Evolutionary conservation across 1,284 basidiomycete genomes (phyloP).

Genomic region (Apiotrichum laibachii): DNA sequence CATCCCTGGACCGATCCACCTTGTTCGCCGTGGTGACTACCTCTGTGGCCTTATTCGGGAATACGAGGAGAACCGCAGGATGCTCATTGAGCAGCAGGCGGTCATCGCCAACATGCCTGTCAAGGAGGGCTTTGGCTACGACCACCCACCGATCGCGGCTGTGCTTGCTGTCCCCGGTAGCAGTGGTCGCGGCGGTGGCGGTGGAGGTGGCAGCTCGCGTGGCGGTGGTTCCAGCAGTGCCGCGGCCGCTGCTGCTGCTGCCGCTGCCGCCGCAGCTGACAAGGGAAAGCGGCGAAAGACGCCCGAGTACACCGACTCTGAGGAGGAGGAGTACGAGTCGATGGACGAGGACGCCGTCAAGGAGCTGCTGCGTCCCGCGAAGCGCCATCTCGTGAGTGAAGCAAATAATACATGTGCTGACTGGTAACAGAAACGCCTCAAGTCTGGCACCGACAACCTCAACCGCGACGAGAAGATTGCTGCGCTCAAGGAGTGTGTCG

Average conservation of each 20-base stretch:
- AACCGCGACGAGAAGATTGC: slow-evolving; percentile 91
- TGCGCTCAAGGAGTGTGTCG: slow-evolving; percentile 91
- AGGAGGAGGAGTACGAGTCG: slow-evolving; percentile 76
- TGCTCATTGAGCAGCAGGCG: slow-evolving; percentile 54
- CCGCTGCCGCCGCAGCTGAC: slow-evolving; percentile 38
- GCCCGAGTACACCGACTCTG: slow-evolving; percentile 87
- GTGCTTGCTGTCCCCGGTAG: neutral
- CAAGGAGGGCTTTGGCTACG: slow-evolving; percentile 47
- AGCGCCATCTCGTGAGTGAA: slow-evolving; percentile 82
- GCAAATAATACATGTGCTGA: neutral
- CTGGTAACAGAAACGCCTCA: slow-evolving; percentile 75
- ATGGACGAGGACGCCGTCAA: slow-evolving; percentile 97
- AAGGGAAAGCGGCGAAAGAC: slow-evolving; percentile 84
- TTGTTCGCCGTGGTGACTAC: slow-evolving; percentile 95
- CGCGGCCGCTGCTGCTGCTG: slow-evolving; percentile 1
- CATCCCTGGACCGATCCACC: slow-evolving; percentile 93
- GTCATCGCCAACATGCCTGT: slow-evolving; percentile 57
- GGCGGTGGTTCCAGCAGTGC: neutral
- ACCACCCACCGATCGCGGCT: slow-evolving; percentile 31
- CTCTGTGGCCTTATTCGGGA: slow-evolving; percentile 79
- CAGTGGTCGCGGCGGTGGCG: neutral
- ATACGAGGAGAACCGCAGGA: slow-evolving; percentile 84
- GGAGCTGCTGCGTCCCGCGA: slow-evolving; percentile 92
- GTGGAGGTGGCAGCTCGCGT: neutral
- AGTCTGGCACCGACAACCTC: slow-evolving; percentile 86